Conservation (phyloP, 331 rosid species). For the Arachis monticola region DNA sequence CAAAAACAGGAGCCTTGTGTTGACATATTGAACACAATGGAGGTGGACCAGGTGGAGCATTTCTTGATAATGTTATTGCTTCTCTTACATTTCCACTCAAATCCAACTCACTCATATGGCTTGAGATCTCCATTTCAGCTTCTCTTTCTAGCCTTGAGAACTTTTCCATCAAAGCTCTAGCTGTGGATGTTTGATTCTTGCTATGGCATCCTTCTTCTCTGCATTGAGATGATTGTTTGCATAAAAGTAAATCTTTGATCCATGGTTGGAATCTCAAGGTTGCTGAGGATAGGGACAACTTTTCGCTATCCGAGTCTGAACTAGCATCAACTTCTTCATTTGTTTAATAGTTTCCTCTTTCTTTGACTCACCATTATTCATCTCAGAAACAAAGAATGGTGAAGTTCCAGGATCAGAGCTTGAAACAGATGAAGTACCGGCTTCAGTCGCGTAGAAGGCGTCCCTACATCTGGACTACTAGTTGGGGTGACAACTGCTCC, state of each 20-base stretch:
- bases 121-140: conserved; percentile 59
- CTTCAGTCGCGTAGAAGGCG: conserved; percentile 91
- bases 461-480: conserved; percentile 92
- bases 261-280: conserved; percentile 91
- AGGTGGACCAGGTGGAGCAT: conserved; percentile 78
- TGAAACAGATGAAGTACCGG: conserved; percentile 90
- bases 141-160: conserved; percentile 69
- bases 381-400: conserved; percentile 74
- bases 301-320: conserved; percentile 86
- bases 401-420: conserved; percentile 97
- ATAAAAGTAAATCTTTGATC: conserved; percentile 67
- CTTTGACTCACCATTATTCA: conserved; percentile 60
- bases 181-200: conserved; percentile 51
- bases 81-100: conserved; percentile 81
- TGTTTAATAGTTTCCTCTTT: conserved; percentile 66
- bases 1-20: conserved; percentile 92
- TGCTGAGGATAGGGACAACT: conserved; percentile 64
- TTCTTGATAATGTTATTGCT: conserved; percentile 71
- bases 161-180: conserved; percentile 65
- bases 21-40: conserved; percentile 90
- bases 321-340: conserved; percentile 63
- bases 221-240: conserved; percentile 51
- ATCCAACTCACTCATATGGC: conserved; percentile 56
- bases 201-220: conserved; percentile 47
- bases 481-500: conserved; percentile 84